A percentile compares a stretch with the other conserved stretches of the same genome.
Evolutionary conservation across 371 early-diverging fungal species (phyloP).

Genomic region (Basidiobolus meristosporus): DNA sequence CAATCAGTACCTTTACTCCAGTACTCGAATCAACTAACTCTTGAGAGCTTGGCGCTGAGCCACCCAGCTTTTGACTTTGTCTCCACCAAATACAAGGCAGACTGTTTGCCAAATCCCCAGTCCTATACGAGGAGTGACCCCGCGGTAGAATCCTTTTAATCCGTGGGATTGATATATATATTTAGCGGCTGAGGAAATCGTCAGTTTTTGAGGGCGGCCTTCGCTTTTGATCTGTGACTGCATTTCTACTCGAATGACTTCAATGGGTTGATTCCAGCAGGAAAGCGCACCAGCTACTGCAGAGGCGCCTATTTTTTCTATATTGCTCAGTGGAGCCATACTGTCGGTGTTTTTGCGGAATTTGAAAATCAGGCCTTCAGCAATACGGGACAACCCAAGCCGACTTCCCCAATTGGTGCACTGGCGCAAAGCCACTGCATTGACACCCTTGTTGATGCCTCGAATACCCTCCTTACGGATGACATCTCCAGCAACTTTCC

Average conservation of each 20-base stretch:
- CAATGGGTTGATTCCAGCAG: constrained; percentile 94
- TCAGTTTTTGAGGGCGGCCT: constrained; percentile 74
- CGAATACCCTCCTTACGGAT: constrained; percentile 76
- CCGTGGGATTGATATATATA: constrained; percentile 84
- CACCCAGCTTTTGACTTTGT: constrained; percentile 11
- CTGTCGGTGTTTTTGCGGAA: constrained; percentile 16
- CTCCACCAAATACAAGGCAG: constrained; percentile 91
- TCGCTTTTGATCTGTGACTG: constrained; percentile 69
- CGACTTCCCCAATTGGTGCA: constrained; percentile 94
- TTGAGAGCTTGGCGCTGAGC: too few relatives aligned
- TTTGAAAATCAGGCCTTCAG: constrained; percentile 50
- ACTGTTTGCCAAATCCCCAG: constrained; percentile 87
- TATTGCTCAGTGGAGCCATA: constrained; percentile 15
- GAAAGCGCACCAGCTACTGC: constrained; percentile 72
- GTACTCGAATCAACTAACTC: too few relatives aligned
- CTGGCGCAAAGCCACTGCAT: constrained; percentile 78
- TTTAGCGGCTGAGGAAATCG: constrained; percentile 53
- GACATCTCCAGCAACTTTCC: constrained; percentile 68
- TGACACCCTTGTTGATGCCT: constrained; percentile 88
- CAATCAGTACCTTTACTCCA: too few relatives aligned
- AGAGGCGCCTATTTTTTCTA: constrained; percentile 52
- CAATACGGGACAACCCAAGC: constrained; percentile 73
- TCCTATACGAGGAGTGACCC: constrained; percentile 73
- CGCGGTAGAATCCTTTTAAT: constrained; percentile 76
- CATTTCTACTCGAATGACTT: constrained; percentile 93